Percentiles rank a stretch among this genome's conserved stretches.
These are phyloP conservation scores for Scenedesmus sp. DNA, from an alignment of 163 green algal species.

Conservation along the genomic window DNA sequence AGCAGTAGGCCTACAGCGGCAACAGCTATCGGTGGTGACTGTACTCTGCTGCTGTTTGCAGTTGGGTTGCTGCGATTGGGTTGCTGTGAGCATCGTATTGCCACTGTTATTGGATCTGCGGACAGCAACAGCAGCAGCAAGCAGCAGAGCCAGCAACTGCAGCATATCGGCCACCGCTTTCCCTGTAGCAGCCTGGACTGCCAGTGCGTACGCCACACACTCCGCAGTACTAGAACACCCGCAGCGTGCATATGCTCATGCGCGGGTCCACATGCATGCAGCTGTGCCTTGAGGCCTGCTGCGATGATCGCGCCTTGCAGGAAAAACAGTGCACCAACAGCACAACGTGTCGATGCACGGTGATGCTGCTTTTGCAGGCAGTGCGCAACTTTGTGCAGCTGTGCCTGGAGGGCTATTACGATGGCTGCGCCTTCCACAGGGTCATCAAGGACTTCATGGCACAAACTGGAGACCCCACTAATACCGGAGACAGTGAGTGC, in stretches of 20 bases:
- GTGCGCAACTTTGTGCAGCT: conserved; percentile 98
- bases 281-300: not conserved
- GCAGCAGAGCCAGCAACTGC: not conserved
- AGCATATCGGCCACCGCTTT: too few species aligned
- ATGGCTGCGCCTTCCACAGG: conserved; percentile 91
- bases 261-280: not conserved
- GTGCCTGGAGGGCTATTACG: conserved; percentile 96
- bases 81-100: too few species aligned
- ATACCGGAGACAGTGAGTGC: conserved; percentile 72
- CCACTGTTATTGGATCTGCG: not conserved
- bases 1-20: not conserved
- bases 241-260: too few species aligned
- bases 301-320: too few species aligned
- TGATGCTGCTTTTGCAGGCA: conserved; percentile 67
- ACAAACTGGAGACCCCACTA: conserved; percentile 84
- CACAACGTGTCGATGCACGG: too few species aligned
- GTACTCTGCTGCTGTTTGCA: too few species aligned
- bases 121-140: not conserved
- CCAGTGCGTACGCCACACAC: too few species aligned
- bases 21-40: too few species aligned
- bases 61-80: too few species aligned
- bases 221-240: too few species aligned
- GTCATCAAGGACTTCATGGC: conserved; percentile 88
- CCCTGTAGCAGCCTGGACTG: too few species aligned
- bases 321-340: too few species aligned